Evolutionary conservation across 176 grass and related monocot species (phyloP).

Genomic region (Carex scoparia): DNA sequence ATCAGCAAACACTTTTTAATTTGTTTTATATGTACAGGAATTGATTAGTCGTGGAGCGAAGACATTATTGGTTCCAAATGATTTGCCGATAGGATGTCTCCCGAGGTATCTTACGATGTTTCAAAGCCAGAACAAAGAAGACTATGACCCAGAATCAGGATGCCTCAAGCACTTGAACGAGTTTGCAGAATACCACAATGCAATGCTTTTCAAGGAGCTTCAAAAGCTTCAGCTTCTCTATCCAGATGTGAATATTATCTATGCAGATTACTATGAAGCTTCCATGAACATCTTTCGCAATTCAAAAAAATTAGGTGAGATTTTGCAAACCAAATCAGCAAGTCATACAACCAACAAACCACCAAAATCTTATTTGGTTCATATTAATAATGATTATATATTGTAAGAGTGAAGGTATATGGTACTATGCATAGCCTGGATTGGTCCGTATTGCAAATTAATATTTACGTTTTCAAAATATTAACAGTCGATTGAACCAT

Average conservation of each 20-base stretch:
- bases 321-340: neutral
- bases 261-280: slow-evolving; percentile 74
- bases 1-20: neutral
- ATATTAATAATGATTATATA: too few species aligned
- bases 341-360: neutral
- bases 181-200: slow-evolving; percentile 72
- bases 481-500: too few species aligned
- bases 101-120: slow-evolving; percentile 58
- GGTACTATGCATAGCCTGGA: neutral
- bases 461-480: too few species aligned
- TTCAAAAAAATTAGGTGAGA: slow-evolving; percentile 59
- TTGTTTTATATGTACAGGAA: slow-evolving; percentile 29
- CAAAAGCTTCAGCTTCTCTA: slow-evolving; percentile 39
- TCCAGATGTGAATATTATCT: slow-evolving; percentile 52
- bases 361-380: too few species aligned
- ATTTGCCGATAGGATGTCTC: slow-evolving; percentile 78
- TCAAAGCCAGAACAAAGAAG: slow-evolving; percentile 49
- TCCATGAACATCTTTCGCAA: slow-evolving; percentile 55
- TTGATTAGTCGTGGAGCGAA: slow-evolving; percentile 71
- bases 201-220: slow-evolving; percentile 44
- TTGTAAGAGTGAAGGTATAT: too few species aligned
- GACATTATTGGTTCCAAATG: slow-evolving; percentile 71
- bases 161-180: slow-evolving; percentile 76
- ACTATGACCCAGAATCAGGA: slow-evolving; percentile 73
- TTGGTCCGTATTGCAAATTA: too few species aligned